Base-by-base conservation (phyloP, 2,329 filamentous ascomycete genomes). In the Teratosphaeria viscida region DNA sequence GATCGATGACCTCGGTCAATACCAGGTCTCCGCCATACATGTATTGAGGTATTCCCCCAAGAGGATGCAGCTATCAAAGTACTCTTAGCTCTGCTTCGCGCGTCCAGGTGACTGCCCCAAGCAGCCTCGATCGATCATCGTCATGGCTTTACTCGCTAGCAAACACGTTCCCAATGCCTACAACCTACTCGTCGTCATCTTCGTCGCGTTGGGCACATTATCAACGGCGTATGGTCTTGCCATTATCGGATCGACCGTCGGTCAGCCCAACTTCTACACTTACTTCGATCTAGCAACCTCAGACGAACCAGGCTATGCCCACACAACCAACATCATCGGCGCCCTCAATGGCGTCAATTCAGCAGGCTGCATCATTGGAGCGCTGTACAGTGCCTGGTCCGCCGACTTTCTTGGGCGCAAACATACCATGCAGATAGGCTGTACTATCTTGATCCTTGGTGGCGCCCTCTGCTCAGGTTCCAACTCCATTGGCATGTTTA, bases 331-430 rank as follows among this genome's bases (percentile, higher is more conserved):
- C 60, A 70, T 76, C 23, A 75, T 78, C 52, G 77, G 74, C 35
- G 77, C 76, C 23, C 70, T 78, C 57, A 78, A 78, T 66, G 77
- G 77, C 39, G 68, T 78, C 5, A 77, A 76, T 63, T 74, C 73
- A 19, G 77, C 75, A 5, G 76, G 76, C n/a, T 73, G 71, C 27
- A 70, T 70, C 39, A 62, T 74, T 23, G 76, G 73, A n/a, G 71
- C 70, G 32, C 57, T 73, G 1, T 68, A 71, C 59, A 74, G 71
- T 52, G 70, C 73, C 8, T 78, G 76, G 73, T 66, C 65, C n/a
- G 72, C 72, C 6, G 74, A 77, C 57, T 66, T 66, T 54, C 70
- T 70, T 53, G 69, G 74, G 12, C 68, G 76, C 2, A 75, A 75
- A 60, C 66, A 68, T 29, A 73, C 71, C 27, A 74, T 77, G 39